These are phyloP conservation scores for Botrytis squamosa DNA, from an alignment of 2,329 filamentous ascomycete species.

Conservation along the genomic window DNA sequence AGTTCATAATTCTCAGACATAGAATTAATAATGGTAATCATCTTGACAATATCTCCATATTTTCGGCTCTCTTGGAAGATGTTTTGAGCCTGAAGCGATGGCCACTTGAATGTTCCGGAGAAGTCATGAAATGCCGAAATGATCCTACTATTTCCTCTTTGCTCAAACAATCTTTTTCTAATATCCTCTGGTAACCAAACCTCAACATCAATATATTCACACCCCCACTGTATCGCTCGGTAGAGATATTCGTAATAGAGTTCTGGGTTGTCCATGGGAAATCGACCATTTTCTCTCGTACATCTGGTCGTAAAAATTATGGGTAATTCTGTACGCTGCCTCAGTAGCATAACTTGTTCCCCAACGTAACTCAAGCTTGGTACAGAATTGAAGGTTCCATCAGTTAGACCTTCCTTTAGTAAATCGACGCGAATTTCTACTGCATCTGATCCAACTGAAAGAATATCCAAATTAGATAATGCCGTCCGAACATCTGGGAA, in stretches of 20 bases:
- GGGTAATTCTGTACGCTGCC: slow-evolving; percentile 82
- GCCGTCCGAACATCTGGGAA: slow-evolving; percentile 83
- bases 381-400: slow-evolving; percentile 62
- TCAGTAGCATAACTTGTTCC: slow-evolving; percentile 79
- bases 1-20: slow-evolving; percentile 87
- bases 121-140: slow-evolving; percentile 94
- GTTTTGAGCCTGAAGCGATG: slow-evolving; percentile 66
- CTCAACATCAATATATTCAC: slow-evolving; percentile 88
- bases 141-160: slow-evolving; percentile 76
- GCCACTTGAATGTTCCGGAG: slow-evolving; percentile 81
- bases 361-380: slow-evolving; percentile 83
- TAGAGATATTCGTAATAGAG: slow-evolving; percentile 79
- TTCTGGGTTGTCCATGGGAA: slow-evolving; percentile 76
- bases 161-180: slow-evolving; percentile 63
- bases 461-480: slow-evolving; percentile 79
- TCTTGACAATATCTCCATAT: slow-evolving; percentile 85
- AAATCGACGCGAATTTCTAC: slow-evolving; percentile 84
- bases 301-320: slow-evolving; percentile 87
- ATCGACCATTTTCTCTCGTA: slow-evolving; percentile 77
- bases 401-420: slow-evolving; percentile 65
- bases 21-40: slow-evolving; percentile 80
- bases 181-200: slow-evolving; percentile 81
- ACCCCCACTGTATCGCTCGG: slow-evolving; percentile 82
- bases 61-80: slow-evolving; percentile 70
- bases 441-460: slow-evolving; percentile 82